phyloP scores from a whole-genome alignment of 2,329 filamentous ascomycete species.

The Calonectria leucothoes region DNA sequence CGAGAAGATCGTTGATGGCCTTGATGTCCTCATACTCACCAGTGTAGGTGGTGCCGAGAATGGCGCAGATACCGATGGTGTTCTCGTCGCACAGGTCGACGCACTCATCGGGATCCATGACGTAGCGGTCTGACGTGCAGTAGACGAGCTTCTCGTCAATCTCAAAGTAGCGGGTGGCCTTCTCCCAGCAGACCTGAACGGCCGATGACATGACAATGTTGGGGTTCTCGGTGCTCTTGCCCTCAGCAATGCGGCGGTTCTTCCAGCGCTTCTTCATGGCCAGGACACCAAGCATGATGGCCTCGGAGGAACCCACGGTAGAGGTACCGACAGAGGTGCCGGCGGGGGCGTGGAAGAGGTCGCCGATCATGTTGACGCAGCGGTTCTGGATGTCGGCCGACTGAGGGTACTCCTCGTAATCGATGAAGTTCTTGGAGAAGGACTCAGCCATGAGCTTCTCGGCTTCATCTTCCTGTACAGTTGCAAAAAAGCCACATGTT shows the following conservation, averaged over 20 bases:
- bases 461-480: constrained; percentile 83
- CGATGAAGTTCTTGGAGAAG: constrained; percentile 95
- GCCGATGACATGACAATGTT: constrained; percentile 97
- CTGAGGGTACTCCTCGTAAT: constrained; percentile 87
- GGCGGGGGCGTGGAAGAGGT: constrained; percentile 85
- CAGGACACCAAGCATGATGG: constrained; percentile 83
- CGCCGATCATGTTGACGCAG: constrained; percentile 90
- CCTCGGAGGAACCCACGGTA: constrained; percentile 90
- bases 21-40: constrained; percentile 97
- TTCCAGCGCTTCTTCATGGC: constrained; percentile 98
- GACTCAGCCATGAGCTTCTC: constrained; percentile 95
- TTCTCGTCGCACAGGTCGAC: constrained; percentile 73
- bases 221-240: constrained; percentile 82
- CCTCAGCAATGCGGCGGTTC: constrained; percentile 84
- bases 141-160: constrained; percentile 87
- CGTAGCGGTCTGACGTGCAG: constrained; percentile 70
- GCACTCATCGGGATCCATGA: constrained; percentile 72
- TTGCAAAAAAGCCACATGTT: constrained; percentile 16
- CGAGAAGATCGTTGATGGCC: constrained; percentile 87
- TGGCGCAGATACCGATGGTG: constrained; percentile 91
- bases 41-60: constrained; percentile 93
- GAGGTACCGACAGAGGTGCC: constrained; percentile 85
- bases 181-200: constrained; percentile 98
- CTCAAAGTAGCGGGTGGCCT: constrained; percentile 89
- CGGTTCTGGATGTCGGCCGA: constrained; percentile 90